A percentile compares a stretch with the other conserved stretches of the same genome.
Conservation (phyloP, 352 stramenopile species). For the Phytophthora ramorum region DNA sequence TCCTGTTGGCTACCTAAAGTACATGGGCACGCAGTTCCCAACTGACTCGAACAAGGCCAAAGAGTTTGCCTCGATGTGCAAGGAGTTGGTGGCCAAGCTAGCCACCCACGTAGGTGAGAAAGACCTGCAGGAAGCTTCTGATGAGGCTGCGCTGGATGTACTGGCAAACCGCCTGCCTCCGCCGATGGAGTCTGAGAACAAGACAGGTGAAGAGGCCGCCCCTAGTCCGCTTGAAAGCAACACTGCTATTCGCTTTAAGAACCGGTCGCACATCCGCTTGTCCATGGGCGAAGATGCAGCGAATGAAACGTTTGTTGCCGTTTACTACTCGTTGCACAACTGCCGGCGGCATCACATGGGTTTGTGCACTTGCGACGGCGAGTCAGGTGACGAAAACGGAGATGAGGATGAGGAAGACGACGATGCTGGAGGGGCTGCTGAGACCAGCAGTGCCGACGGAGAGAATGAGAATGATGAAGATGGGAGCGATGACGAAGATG, state of each 20-base stretch:
- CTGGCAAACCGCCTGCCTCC: constrained; percentile 79
- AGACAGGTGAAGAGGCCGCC: constrained; percentile 27
- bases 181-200: constrained; percentile 1
- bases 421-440: constrained; percentile 23
- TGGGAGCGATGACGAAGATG: constrained; percentile 38
- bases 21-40: constrained; percentile 75
- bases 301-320: constrained; percentile 65
- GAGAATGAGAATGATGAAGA: constrained; percentile 41
- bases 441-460: constrained; percentile 32
- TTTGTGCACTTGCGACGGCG: constrained; percentile 62
- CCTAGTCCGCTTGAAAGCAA: constrained; percentile 58
- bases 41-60: constrained; percentile 48
- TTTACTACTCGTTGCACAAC: constrained; percentile 82
- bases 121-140: constrained; percentile 74
- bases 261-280: constrained; percentile 75
- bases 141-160: constrained; percentile 81
- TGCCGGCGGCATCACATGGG: constrained; percentile 88
- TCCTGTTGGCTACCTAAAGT: constrained; percentile 75
- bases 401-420: constrained; percentile 35
- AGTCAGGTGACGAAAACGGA: constrained; percentile 35
- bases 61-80: constrained; percentile 54
- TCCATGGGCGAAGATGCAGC: constrained; percentile 66
- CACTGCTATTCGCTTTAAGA: constrained; percentile 63
- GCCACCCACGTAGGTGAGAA: constrained; percentile 47
- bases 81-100: constrained; percentile 62